Conservation (phyloP, 1,139 yeast genomes). For the Arxiozyma telluris region DNA sequence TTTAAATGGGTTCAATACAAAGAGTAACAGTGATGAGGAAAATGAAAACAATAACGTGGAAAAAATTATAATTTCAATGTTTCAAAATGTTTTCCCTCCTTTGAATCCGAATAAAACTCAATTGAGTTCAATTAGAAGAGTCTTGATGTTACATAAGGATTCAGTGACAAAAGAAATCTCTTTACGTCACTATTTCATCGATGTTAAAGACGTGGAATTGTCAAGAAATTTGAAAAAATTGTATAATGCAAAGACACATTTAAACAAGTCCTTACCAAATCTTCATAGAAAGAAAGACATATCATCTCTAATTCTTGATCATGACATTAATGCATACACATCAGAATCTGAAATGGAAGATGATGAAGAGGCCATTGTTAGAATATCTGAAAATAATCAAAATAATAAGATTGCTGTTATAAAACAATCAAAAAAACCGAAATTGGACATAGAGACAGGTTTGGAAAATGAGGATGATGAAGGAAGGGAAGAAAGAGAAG, state of each 20-base stretch:
- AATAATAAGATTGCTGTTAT: slow-evolving; percentile 16
- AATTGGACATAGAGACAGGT: slow-evolving; percentile 8
- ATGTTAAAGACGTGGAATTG: slow-evolving; percentile 79
- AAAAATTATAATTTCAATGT: slow-evolving; percentile 75
- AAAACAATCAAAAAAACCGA: slow-evolving; percentile 9
- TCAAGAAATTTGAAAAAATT: slow-evolving; percentile 72
- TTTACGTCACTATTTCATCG: slow-evolving; percentile 83
- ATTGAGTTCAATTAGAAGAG: slow-evolving; percentile 70
- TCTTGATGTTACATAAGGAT: slow-evolving; percentile 71
- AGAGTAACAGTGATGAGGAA: slow-evolving; percentile 26
- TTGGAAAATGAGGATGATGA: slow-evolving; percentile 19
- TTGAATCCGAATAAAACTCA: slow-evolving; percentile 72
- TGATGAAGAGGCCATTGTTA: slow-evolving; percentile 81
- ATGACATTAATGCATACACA: slow-evolving; percentile 66
- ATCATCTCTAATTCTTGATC: slow-evolving; percentile 74
- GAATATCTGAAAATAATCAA: slow-evolving; percentile 43
- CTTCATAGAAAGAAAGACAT: slow-evolving; percentile 61
- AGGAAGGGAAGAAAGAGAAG: slow-evolving; percentile 11
- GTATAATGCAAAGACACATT: slow-evolving; percentile 52
- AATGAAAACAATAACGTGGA: slow-evolving; percentile 45
- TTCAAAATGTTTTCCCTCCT: slow-evolving; percentile 95
- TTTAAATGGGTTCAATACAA: slow-evolving; percentile 65
- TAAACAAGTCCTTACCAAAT: slow-evolving; percentile 67
- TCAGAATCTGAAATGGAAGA: slow-evolving; percentile 91
- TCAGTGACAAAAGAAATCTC: slow-evolving; percentile 65